These are phyloP conservation scores for Nannochloris sp. DNA, from an alignment of 139 green algal species.

Conservation along the genomic window DNA sequence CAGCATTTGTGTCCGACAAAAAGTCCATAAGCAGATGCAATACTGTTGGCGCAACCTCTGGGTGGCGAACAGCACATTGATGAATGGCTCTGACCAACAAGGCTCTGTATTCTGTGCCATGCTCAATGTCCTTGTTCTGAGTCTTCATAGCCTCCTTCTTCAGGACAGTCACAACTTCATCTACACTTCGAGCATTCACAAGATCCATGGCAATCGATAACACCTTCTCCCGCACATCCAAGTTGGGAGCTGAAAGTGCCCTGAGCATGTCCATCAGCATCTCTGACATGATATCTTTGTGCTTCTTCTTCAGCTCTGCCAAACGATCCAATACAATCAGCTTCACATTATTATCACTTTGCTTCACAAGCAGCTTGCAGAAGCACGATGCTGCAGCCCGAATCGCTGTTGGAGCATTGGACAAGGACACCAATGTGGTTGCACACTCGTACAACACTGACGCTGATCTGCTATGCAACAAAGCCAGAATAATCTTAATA, in stretches of 20 bases:
- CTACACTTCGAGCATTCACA: slow-evolving; percentile 77
- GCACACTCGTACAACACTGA: slow-evolving; percentile 96
- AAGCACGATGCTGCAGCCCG: slow-evolving; percentile 94
- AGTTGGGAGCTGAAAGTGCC: slow-evolving; percentile 76
- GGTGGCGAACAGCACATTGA: slow-evolving; percentile 88
- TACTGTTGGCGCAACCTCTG: slow-evolving; percentile 80
- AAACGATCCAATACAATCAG: slow-evolving; percentile 96
- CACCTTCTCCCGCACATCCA: slow-evolving; percentile 93
- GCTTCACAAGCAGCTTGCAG: slow-evolving; percentile 88
- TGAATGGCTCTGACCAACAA: slow-evolving; percentile 92
- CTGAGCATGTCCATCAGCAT: slow-evolving; percentile 96
- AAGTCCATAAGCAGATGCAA: slow-evolving; percentile 98
- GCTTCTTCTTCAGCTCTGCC: slow-evolving; percentile 69
- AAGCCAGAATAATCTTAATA: slow-evolving; percentile 97
- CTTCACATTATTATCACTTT: slow-evolving; percentile 99
- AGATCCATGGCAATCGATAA: slow-evolving; percentile 93
- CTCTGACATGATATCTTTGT: slow-evolving; percentile 76
- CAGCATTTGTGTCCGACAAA: slow-evolving; percentile 76
- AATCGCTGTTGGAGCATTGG: slow-evolving; percentile 88
- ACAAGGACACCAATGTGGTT: slow-evolving; percentile 78
- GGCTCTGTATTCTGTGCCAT: slow-evolving; percentile 83
- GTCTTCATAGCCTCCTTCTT: slow-evolving; percentile 98
- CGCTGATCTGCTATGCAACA: slow-evolving; percentile 73
- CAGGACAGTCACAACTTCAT: slow-evolving; percentile 81
- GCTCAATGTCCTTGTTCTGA: slow-evolving; percentile 81